A percentile compares a stretch with the other conserved stretches of the same genome.
These are phyloP conservation scores for Peribolospora kevripleyi DNA, from an alignment of 768 basidiomycete genomes.

Conservation along the genomic window DNA sequence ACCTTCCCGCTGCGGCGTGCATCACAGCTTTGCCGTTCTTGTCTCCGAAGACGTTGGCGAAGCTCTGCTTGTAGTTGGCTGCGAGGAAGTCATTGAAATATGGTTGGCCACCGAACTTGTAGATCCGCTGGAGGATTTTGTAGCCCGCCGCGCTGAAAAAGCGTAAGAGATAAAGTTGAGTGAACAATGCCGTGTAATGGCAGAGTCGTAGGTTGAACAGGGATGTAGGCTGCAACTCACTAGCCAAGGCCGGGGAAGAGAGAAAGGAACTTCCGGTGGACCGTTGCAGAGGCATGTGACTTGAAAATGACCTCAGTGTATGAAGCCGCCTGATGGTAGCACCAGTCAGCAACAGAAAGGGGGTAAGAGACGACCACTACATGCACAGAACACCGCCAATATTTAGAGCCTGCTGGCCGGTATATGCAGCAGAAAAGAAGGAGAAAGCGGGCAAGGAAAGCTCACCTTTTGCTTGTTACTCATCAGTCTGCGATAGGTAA, in stretches of 20 bases:
- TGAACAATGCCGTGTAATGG: no score
- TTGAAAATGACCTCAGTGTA: constrained; percentile 63
- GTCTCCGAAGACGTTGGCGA: constrained; percentile 69
- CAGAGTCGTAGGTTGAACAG: no score
- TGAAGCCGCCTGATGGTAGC: constrained; percentile 8
- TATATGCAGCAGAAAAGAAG: no score
- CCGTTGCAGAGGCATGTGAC: constrained; percentile 44
- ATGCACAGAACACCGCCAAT: neutral
- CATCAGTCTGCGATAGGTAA: constrained; percentile 33
- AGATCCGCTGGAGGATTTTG: constrained; percentile 53
- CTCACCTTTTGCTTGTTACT: constrained; percentile 49
- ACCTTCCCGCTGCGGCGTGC: constrained; percentile 87
- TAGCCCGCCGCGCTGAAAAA: no score
- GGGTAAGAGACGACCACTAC: constrained; percentile 30
- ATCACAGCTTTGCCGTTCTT: constrained; percentile 88
- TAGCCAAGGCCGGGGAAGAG: constrained; percentile 97
- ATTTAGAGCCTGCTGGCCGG: neutral
- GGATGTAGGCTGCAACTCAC: constrained; percentile 76
- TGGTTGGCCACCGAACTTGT: constrained; percentile 97
- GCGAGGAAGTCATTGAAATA: constrained; percentile 85
- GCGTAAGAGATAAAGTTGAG: no score
- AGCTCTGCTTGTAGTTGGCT: constrained; percentile 52
- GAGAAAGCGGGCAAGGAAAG: neutral
- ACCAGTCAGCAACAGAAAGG: no score
- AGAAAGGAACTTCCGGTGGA: constrained; percentile 48